phyloP scores from a whole-genome alignment of 2,329 filamentous ascomycete genomes.

The Pseudogymnoascus sp. region DNA sequence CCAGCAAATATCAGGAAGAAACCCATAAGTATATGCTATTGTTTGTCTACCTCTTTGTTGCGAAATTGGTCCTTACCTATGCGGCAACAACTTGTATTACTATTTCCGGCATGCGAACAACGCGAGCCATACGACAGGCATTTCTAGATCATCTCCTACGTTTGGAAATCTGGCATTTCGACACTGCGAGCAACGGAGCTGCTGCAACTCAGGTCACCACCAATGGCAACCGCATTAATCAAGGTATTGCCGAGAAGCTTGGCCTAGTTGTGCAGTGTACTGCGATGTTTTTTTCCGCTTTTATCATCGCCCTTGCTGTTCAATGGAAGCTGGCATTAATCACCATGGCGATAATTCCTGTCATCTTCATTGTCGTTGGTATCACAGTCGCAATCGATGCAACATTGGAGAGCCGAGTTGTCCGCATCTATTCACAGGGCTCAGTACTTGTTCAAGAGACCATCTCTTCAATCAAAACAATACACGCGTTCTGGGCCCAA shows the following conservation, averaged over 20 bases:
- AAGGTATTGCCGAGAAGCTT: slow-evolving; percentile 36
- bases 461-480: slow-evolving; percentile 40
- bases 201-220: slow-evolving; percentile 40
- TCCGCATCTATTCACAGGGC: slow-evolving; percentile 35
- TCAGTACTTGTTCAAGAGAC: slow-evolving; percentile 41
- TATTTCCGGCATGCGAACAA: slow-evolving; percentile 37
- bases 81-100: slow-evolving; percentile 30
- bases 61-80: slow-evolving; percentile 40
- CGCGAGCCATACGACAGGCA: slow-evolving; percentile 24
- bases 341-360: slow-evolving; percentile 37
- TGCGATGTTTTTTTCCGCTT: slow-evolving; percentile 31
- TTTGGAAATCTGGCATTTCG: slow-evolving; percentile 49
- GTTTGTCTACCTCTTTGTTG: slow-evolving; percentile 48
- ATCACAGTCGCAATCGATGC: slow-evolving; percentile 34
- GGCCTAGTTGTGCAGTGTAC: slow-evolving; percentile 34
- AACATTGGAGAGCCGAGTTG: slow-evolving; percentile 35
- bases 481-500: slow-evolving; percentile 43
- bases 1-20: slow-evolving; percentile 26
- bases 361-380: slow-evolving; percentile 34
- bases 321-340: slow-evolving; percentile 36
- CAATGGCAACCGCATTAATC: slow-evolving; percentile 38
- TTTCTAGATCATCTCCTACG: slow-evolving; percentile 27
- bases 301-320: slow-evolving; percentile 29
- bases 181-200: slow-evolving; percentile 35
- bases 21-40: slow-evolving; percentile 30